phyloP scores from a whole-genome alignment of 176 grass and related monocot genomes.

The Melocanna baccifera region DNA sequence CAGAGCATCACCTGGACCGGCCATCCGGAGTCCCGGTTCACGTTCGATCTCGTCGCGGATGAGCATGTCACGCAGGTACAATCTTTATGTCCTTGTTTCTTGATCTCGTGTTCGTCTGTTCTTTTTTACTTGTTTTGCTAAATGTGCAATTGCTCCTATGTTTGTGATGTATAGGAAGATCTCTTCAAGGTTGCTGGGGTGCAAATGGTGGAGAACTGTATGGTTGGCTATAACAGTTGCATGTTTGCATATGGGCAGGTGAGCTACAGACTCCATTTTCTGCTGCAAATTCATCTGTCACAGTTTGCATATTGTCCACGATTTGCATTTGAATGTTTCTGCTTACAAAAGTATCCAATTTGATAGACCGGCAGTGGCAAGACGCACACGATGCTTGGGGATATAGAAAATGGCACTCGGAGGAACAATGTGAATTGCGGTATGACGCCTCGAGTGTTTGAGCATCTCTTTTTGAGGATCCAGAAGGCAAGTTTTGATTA shows the following conservation, averaged over 20 bases:
- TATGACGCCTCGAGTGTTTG: conserved; percentile 97
- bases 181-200: conserved; percentile 91
- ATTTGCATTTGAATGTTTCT: background rate
- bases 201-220: conserved; percentile 96
- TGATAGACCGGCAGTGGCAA: conserved; percentile 96
- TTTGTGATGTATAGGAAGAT: conserved; percentile 54
- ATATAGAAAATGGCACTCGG: conserved; percentile 90
- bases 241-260: conserved; percentile 99
- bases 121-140: background rate
- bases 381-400: conserved; percentile 97
- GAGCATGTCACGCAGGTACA: conserved; percentile 84
- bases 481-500: conserved; percentile 62
- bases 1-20: conserved; percentile 83
- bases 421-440: conserved; percentile 88
- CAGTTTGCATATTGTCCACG: background rate
- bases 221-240: conserved; percentile 92
- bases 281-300: background rate
- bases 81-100: background rate
- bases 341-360: background rate
- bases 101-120: background rate
- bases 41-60: conserved; percentile 91
- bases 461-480: conserved; percentile 87
- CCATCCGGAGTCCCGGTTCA: conserved; percentile 92
- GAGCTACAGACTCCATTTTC: conserved; percentile 5
- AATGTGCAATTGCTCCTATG: background rate